Base-by-base conservation (phyloP, 345 rosid genomes). In the Aquilaria yunnanensis region DNA sequence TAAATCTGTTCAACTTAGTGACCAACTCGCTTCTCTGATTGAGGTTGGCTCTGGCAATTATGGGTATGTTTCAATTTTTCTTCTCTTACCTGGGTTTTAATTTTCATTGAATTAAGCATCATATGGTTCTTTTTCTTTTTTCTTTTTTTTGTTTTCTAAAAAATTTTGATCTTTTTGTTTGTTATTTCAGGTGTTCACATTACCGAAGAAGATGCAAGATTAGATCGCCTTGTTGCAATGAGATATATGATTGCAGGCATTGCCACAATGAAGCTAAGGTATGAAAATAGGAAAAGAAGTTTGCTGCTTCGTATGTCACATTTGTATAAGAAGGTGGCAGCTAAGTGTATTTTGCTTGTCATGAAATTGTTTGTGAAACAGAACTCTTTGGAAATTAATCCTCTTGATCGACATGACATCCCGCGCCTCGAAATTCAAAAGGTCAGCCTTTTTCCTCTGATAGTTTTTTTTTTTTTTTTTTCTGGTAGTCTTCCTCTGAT, bases 191-290 rank as follows among this genome's bases (percentile, higher is more conserved):
- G 69, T 93, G 97, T 74, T 71, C 81, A 30, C 98, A 93, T 72
- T 93, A 93, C 58, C 75, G 75, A 70, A 84, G 98, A 72, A 84
- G 79, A 61, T 93, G 98, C 62, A 90, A 83, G 80, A 86, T 90
- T 46, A 74, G 81, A 75, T 87, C 97, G 47, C 96, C 97, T 9
- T 90, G 97, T 56, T 93, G 98, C 51, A 72, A 85, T 71, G 90
- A 90, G 67, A 64, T 90, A 12, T 90, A 84, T 72, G 69, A 83
- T 74, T 93, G 98, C 74, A 84, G 98, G 67, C 92, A 90, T 79
- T 93, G 98, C 68, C 97, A 93, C 63, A 93, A 88, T 37, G 96
- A 90, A 75, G 77, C 80, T 49, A 93, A 83, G 92, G 98, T 90
- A 69, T 3, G 10, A 45, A 66, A 37, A n/a, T 6, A 43, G 32